Base-by-base conservation (phyloP, 169 alveolate species). In the Cryptosporidium ubiquitum region DNA sequence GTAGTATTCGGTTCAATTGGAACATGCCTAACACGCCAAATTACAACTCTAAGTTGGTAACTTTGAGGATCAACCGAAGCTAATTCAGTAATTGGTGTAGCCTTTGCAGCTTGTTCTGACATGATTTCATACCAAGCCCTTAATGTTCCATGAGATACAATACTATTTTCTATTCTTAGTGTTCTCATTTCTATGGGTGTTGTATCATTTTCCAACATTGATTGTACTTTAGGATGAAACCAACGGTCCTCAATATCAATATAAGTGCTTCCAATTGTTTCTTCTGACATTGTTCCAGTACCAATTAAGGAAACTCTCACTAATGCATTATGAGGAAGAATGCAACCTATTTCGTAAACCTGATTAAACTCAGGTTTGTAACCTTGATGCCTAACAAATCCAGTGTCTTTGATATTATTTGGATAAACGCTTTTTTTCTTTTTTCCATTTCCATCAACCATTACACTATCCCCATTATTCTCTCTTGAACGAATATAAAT, bases 241-340 rank as follows among this genome's bases (percentile, higher is more conserved):
- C 93, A 96, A 6, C 98, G 93, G 75, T 96, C 98, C 44, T 96
- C 98, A 84, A 96, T 91, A 86, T 96, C 98, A 26, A 96, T 92
- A 68, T 92, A 92, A 1, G 98, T 95, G 55, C 94, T 93, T 12
- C 98, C 98, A 52, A 96, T 94, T 40, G 92, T 85, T 74, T 95
- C 97, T 68, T 96, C 98, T 35, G 94, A 71, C 44, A 95, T 51
- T 16, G 97, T 79, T 35, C 97, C 97, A 91, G 92, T 92, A 37
- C 94, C 94, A 93, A 96, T 94, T 55, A 96, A 86, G 42, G 95
- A 89, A 35, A 95, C 93, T 86, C 94, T 95, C n/a, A 95, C 94
- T 12, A 95, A 93, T 0, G 96, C 89, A 71, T 94, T 94, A 52
- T 94, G 97, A 7, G 98, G 98, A 9, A 96, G 92, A n/a, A 95